Conservation (phyloP, 129 eudicot genomes). For the Helianthus tuberosus region DNA sequence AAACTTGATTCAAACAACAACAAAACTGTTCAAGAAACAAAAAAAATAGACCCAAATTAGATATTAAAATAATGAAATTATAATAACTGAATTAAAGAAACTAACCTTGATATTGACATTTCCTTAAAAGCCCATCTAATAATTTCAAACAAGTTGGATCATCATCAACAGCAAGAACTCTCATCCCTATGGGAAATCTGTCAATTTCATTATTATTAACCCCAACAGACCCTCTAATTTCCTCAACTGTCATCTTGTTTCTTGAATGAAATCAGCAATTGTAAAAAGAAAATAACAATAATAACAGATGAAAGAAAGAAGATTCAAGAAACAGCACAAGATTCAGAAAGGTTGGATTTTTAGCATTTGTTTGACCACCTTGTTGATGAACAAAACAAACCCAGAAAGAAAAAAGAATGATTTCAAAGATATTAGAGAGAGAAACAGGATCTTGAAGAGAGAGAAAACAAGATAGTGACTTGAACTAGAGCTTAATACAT, state of each 20-base stretch:
- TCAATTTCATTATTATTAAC: slow-evolving; percentile 43
- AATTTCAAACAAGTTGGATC: slow-evolving; percentile 79
- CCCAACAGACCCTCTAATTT: slow-evolving; percentile 44
- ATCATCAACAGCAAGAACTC: slow-evolving; percentile 98
- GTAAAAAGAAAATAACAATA: slow-evolving; percentile 25
- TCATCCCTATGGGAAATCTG: slow-evolving; percentile 82
- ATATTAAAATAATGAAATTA: slow-evolving; percentile 1
- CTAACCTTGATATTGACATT: slow-evolving; percentile 86
- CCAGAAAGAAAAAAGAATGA: slow-evolving; percentile 35
- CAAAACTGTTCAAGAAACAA: not conserved
- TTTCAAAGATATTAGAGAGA: slow-evolving; percentile 36
- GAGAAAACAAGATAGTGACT: slow-evolving; percentile 48
- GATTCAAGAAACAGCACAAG: slow-evolving; percentile 27
- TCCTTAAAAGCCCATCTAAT: slow-evolving; percentile 67
- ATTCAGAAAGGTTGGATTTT: slow-evolving; percentile 42
- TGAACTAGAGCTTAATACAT: slow-evolving; percentile 49
- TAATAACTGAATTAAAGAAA: slow-evolving; percentile 22
- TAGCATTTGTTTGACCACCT: slow-evolving; percentile 27
- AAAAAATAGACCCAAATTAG: slow-evolving; percentile 4
- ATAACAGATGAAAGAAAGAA: no score
- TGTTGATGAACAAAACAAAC: slow-evolving; percentile 35
- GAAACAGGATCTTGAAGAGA: slow-evolving; percentile 37
- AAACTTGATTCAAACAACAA: slow-evolving; percentile 3
- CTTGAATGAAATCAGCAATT: slow-evolving; percentile 1
- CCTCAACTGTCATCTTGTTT: slow-evolving; percentile 75